Base-by-base conservation (phyloP, 2,329 filamentous ascomycete genomes). In the Ceratocystis eucalypticola region DNA sequence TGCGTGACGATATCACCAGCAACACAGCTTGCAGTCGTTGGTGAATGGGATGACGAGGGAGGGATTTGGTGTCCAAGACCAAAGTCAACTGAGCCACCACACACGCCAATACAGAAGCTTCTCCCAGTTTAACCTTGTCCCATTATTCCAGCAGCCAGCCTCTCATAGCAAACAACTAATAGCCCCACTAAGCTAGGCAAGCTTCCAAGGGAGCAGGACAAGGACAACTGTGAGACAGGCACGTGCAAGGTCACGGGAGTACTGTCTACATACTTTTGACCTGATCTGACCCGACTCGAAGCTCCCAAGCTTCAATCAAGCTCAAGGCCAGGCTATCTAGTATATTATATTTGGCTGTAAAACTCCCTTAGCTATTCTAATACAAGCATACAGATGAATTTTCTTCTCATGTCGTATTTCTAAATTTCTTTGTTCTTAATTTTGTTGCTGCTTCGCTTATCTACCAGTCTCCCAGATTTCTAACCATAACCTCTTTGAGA, bases 151-250 rank as follows among this genome's bases (percentile, higher is more conserved):
- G 28, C 46, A 65, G 62, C 65, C 61, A 66, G 48, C 61, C 64
- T 57, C 41, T 55, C 41, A 45, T 48, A 66, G 46, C 41, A 46
- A 30, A 22, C 41, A 53, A 41, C 25, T 67, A 20, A n/a, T 20
- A 68, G 67, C 67, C 67, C 67, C 67, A 68, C 67, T 61, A 68
- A 48, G 65, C 37, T 46, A 62, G 41, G 41, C 61, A 62, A 62
- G 61, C 61, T 62, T 20, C 61, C 61, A 48, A 30, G 61, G 25
- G 37, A 62, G 37, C 61, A 28, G 37, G 44, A 46, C 41, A n/a
- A 30, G 25, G 25, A 30, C 53, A 8, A 59, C 28, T 41, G 50
- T 41, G 33, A 30, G 20, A 3, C n/a, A 20, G 61, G 55, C 61
- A 61, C 28, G 50, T 67, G 65, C 64, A 44, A 61, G 22, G 66